phyloP scores from a whole-genome alignment of 768 basidiomycete genomes.

The Lanmaoa pseudosensibilis region DNA sequence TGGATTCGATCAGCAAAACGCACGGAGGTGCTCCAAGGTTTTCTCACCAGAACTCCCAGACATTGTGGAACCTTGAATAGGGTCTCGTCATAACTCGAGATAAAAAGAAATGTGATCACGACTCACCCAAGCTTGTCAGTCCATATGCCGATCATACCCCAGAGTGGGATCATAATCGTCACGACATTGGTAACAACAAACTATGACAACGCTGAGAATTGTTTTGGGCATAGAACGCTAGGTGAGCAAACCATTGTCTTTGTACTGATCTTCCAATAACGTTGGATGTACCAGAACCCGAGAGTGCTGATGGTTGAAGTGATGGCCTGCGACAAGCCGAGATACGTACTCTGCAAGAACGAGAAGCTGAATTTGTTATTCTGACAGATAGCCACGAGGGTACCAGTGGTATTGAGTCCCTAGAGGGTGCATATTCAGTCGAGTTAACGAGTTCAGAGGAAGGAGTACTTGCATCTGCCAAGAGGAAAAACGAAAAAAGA shows the following conservation, averaged over 20 bases:
- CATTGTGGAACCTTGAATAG: constrained; percentile 62
- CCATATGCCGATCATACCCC: constrained; percentile 89
- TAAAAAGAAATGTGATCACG: background rate
- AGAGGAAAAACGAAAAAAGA: constrained; percentile 72
- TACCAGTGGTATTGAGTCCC: constrained; percentile 81
- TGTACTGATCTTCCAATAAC: constrained; percentile 73
- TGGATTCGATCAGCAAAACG: constrained; percentile 23
- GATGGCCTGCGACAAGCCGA: constrained; percentile 72
- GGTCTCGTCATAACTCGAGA: background rate
- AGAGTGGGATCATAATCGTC: constrained; percentile 75
- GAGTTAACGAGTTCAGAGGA: background rate
- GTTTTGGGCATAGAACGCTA: background rate
- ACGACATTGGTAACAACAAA: constrained; percentile 76
- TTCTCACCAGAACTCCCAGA: constrained; percentile 82
- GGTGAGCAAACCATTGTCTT: constrained; percentile 66
- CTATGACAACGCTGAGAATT: constrained; percentile 34
- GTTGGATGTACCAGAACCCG: constrained; percentile 83
- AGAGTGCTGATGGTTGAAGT: constrained; percentile 72
- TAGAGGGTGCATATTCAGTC: constrained; percentile 25
- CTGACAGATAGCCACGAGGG: constrained; percentile 73
- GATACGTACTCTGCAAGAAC: constrained; percentile 78
- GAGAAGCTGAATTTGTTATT: constrained; percentile 81
- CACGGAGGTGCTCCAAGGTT: background rate
- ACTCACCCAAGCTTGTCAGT: constrained; percentile 67
- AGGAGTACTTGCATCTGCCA: constrained; percentile 61